These are phyloP conservation scores for Fusarium napiforme DNA, from an alignment of 2,329 filamentous ascomycete genomes.

Conservation along the genomic window DNA sequence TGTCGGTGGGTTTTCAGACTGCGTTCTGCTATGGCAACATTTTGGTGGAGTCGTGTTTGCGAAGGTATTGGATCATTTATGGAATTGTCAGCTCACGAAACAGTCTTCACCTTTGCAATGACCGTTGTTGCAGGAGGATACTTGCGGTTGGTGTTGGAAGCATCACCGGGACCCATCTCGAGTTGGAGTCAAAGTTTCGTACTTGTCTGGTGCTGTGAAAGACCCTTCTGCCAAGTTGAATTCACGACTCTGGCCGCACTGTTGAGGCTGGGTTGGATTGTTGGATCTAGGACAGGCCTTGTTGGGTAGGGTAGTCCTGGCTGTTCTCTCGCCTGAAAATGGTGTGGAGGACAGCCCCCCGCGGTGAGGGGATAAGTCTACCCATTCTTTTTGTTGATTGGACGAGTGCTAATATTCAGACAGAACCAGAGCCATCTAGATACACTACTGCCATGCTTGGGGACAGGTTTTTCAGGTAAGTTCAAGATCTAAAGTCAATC, in stretches of 20 bases:
- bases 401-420: constrained; percentile 43
- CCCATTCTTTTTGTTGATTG: constrained; percentile 20
- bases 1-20: constrained; percentile 14
- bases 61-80: constrained; percentile 35
- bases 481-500: neutral
- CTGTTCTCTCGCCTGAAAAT: constrained; percentile 62
- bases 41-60: constrained; percentile 15
- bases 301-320: constrained; percentile 56
- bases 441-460: neutral
- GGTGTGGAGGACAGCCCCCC: constrained; percentile 61
- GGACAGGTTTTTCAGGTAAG: neutral
- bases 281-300: constrained; percentile 43
- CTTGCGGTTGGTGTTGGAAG: constrained; percentile 30
- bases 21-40: constrained; percentile 32
- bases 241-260: constrained; percentile 19
- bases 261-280: constrained; percentile 30
- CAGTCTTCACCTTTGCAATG: constrained; percentile 22
- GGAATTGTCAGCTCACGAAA: constrained; percentile 23
- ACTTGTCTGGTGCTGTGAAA: constrained; percentile 73
- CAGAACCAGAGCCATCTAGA: constrained; percentile 25
- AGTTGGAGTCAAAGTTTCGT: constrained; percentile 94
- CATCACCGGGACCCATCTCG: constrained; percentile 81
- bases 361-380: constrained; percentile 62
- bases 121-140: constrained; percentile 1
- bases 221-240: constrained; percentile 11